These are phyloP conservation scores for Rosa multiflora DNA, from an alignment of 306 rosid genomes.

Conservation along the genomic window DNA sequence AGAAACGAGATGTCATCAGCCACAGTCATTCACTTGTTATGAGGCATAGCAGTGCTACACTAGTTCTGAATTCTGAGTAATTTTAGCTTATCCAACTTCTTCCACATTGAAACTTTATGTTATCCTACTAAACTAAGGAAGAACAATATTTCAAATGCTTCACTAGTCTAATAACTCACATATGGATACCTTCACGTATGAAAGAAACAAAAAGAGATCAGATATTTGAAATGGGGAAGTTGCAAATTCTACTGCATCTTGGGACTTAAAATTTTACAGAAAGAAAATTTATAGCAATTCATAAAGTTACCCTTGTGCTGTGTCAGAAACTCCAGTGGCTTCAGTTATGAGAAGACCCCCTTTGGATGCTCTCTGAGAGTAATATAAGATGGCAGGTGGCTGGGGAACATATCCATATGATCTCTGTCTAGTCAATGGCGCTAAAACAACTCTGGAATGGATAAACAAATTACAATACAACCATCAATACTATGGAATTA, in stretches of 20 bases:
- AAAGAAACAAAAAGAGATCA: neutral
- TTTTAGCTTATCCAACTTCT: neutral
- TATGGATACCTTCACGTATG: slow-evolving; percentile 18
- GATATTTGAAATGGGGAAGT: too few species aligned
- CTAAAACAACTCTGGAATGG: slow-evolving; percentile 57
- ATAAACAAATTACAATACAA: neutral
- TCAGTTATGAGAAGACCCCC: slow-evolving; percentile 49
- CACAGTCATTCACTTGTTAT: neutral
- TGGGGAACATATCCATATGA: slow-evolving; percentile 56
- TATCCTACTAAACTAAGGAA: neutral
- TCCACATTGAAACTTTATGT: neutral
- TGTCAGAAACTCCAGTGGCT: slow-evolving; percentile 48
- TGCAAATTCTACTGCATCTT: neutral
- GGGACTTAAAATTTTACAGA: neutral
- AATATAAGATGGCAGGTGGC: slow-evolving; percentile 60
- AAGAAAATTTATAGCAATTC: neutral
- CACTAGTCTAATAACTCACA: neutral
- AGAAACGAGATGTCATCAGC: neutral
- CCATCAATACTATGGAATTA: neutral
- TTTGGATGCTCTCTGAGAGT: slow-evolving; percentile 59
- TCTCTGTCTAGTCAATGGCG: slow-evolving; percentile 52
- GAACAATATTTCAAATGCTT: neutral
- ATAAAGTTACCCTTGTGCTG: slow-evolving; percentile 45
- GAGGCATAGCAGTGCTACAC: neutral
- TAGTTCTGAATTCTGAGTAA: neutral